These are phyloP conservation scores for Conticribra weissflogii DNA, from an alignment of 108 stramenopile genomes.

Conservation along the genomic window DNA sequence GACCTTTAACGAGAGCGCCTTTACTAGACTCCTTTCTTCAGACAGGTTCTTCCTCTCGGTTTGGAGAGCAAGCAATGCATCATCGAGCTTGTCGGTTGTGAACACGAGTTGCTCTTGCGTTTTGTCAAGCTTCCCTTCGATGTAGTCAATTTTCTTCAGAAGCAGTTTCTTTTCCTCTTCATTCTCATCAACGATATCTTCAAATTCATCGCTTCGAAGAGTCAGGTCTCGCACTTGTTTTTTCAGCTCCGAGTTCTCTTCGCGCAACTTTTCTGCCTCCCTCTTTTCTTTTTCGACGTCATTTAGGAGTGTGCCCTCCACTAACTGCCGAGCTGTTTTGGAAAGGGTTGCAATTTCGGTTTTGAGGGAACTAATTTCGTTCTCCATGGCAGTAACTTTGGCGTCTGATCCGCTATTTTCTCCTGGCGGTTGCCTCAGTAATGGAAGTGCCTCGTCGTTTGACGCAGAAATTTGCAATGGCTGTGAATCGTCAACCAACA, in stretches of 20 bases:
- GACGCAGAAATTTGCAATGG: neutral
- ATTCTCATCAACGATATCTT: neutral
- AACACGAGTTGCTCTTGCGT: neutral
- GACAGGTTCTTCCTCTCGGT: neutral
- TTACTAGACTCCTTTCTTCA: neutral
- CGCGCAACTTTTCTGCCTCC: neutral
- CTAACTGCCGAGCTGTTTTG: neutral
- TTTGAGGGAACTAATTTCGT: neutral
- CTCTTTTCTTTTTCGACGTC: neutral
- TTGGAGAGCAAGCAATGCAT: neutral
- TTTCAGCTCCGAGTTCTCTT: neutral
- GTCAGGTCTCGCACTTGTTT: neutral
- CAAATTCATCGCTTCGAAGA: neutral
- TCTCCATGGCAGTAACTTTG: neutral
- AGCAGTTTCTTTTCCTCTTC: neutral
- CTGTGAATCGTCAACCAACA: neutral
- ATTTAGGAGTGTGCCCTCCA: neutral
- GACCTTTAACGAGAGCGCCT: neutral
- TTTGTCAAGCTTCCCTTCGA: neutral
- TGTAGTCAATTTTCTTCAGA: neutral
- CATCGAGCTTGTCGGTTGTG: neutral
- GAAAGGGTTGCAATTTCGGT: neutral
- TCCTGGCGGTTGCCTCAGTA: neutral
- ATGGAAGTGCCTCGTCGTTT: neutral
- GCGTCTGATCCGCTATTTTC: neutral